Percentiles rank a stretch among this genome's conserved stretches.
phyloP scores from a whole-genome alignment of 768 basidiomycete species.

The Polyporus arcularius region DNA sequence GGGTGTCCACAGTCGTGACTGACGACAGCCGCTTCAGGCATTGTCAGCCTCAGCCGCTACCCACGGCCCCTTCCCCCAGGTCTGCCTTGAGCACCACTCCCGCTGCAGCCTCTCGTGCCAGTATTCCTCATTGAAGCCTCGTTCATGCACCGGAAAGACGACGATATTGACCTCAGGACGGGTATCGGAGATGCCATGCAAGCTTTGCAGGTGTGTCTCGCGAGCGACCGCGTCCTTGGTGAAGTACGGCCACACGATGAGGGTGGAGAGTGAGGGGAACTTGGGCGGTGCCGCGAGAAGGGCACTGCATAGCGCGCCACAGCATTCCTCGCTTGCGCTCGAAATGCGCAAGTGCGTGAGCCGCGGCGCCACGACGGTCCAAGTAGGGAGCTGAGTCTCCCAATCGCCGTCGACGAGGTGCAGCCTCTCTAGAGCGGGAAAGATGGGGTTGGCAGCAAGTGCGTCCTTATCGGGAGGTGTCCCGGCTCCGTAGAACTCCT shows the following conservation, averaged over 20 bases:
- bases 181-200: background rate
- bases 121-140: background rate
- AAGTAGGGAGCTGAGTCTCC: constrained; percentile 2
- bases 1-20: no score
- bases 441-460: background rate
- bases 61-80: background rate
- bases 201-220: background rate
- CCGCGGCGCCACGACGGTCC: constrained; percentile 3
- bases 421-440: constrained; percentile 6
- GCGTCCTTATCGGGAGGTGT: background rate
- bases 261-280: background rate
- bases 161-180: background rate
- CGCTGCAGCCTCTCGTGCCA: background rate
- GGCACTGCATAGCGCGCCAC: background rate
- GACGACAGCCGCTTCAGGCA: background rate
- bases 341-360: background rate
- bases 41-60: background rate
- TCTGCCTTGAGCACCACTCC: background rate
- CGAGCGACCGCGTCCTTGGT: background rate
- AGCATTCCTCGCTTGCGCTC: background rate
- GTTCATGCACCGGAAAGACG: background rate
- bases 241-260: background rate
- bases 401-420: constrained; percentile 3
- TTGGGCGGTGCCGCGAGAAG: background rate
- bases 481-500: background rate